Conservation (phyloP, 1,284 basidiomycete species). For the Moesziomyces sp. region DNA sequence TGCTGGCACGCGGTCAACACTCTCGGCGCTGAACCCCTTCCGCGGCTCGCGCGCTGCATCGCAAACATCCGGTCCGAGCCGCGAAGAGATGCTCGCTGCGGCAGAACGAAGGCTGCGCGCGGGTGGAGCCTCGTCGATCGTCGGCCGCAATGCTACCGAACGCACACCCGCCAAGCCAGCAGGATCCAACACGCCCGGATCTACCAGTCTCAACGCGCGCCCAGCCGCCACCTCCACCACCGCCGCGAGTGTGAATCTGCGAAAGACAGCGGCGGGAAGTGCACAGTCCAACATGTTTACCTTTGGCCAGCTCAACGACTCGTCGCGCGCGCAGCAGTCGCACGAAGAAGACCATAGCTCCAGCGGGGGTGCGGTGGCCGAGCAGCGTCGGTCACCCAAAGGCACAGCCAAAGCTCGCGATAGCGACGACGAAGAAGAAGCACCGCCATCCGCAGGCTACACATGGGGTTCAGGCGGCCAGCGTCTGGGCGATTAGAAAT, state of each 20-base stretch:
- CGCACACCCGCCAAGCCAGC: slow-evolving; percentile 9
- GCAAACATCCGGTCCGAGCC: slow-evolving; percentile 15
- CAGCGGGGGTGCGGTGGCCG: slow-evolving; percentile 50
- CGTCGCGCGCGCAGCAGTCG: neutral
- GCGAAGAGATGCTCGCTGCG: slow-evolving; percentile 54
- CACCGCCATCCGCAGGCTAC: slow-evolving; percentile 4
- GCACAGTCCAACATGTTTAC: slow-evolving; percentile 28
- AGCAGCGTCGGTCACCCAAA: slow-evolving; percentile 27
- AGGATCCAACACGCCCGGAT: slow-evolving; percentile 15
- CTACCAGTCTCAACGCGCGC: slow-evolving; percentile 30
- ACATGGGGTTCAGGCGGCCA: slow-evolving; percentile 23
- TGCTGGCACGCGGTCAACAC: slow-evolving; percentile 22
- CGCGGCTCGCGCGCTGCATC: slow-evolving; percentile 11
- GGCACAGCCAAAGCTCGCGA: slow-evolving; percentile 31
- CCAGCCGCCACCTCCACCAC: slow-evolving; percentile 5
- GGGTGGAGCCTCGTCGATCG: slow-evolving; percentile 38
- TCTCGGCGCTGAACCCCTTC: slow-evolving; percentile 37
- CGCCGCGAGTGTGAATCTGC: slow-evolving; percentile 9
- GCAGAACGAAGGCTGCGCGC: slow-evolving; percentile 50
- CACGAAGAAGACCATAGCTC: slow-evolving; percentile 45
- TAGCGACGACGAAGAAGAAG: slow-evolving; percentile 21
- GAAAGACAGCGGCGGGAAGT: slow-evolving; percentile 25
- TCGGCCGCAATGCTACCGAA: slow-evolving; percentile 48
- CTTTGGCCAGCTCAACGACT: slow-evolving; percentile 37
- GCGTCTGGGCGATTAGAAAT: slow-evolving; percentile 20